phyloP scores from a whole-genome alignment of 1,139 yeast species.

The Debaryomycetaceae sp. region DNA sequence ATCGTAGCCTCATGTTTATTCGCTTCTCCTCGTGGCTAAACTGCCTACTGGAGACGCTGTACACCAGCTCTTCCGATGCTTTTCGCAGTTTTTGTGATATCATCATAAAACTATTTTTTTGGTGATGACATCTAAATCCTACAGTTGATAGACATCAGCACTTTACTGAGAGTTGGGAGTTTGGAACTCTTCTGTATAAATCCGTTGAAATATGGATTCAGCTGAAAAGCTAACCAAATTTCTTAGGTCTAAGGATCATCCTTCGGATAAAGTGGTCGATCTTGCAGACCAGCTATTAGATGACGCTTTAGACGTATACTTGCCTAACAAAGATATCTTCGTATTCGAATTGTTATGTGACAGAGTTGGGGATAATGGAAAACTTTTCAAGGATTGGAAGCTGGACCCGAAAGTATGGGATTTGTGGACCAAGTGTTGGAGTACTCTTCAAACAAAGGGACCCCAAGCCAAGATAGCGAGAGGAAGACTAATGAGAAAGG shows the following conservation, averaged over 20 bases:
- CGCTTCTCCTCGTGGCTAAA: too few species aligned
- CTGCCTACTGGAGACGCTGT: too few species aligned
- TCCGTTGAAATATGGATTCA: slow-evolving; percentile 17
- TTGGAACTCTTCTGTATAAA: not conserved
- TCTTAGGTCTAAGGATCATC: slow-evolving; percentile 54
- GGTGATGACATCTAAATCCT: not conserved
- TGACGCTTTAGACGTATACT: slow-evolving; percentile 36
- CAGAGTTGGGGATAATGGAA: slow-evolving; percentile 49
- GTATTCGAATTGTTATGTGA: slow-evolving; percentile 66
- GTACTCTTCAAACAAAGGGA: slow-evolving; percentile 13
- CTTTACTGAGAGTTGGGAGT: not conserved
- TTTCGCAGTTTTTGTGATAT: not conserved
- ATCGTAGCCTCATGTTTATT: too few species aligned
- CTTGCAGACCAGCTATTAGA: slow-evolving; percentile 41
- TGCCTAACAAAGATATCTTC: slow-evolving; percentile 62
- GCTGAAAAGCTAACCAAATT: slow-evolving; percentile 64
- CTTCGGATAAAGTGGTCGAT: slow-evolving; percentile 40
- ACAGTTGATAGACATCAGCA: not conserved
- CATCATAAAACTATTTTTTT: not conserved
- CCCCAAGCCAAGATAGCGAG: slow-evolving; percentile 10
- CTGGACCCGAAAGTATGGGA: slow-evolving; percentile 42
- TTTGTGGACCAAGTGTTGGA: slow-evolving; percentile 43
- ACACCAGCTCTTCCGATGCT: not conserved
- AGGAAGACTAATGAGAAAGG: slow-evolving; percentile 33
- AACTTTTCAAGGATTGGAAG: slow-evolving; percentile 40